Evolutionary conservation across 345 rosid species (phyloP).

Genomic region (Salix purpurea): DNA sequence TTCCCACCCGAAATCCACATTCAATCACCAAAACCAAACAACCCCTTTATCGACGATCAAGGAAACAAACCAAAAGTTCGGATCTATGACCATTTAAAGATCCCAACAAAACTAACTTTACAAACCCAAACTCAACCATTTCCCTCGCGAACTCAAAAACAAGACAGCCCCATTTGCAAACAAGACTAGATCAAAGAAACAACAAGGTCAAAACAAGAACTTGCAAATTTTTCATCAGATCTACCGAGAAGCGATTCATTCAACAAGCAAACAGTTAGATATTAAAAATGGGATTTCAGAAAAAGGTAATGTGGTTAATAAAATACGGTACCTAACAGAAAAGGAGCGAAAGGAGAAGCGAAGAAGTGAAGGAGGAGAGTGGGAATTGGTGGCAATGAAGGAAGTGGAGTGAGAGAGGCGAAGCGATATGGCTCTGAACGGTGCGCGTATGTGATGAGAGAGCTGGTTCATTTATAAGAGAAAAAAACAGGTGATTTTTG

Average conservation of each 20-base stretch:
- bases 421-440: constrained; percentile 8
- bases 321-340: not conserved
- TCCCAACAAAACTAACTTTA: not conserved
- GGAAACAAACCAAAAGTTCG: not conserved
- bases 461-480: constrained; percentile 17
- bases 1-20: not conserved
- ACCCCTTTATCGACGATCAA: not conserved
- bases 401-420: not conserved
- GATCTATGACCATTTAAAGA: not conserved
- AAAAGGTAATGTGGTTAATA: not conserved
- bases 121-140: not conserved
- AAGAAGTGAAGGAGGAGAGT: not conserved
- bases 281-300: not conserved
- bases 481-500: too few relatives aligned
- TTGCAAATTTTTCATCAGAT: not conserved
- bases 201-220: not conserved
- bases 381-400: not conserved
- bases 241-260: not conserved
- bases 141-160: not conserved
- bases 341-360: not conserved
- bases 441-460: constrained; percentile 1
- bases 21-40: not conserved
- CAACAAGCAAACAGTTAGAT: not conserved
- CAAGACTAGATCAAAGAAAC: not conserved
- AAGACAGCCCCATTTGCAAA: not conserved